Base-by-base conservation (phyloP, 2,329 filamentous ascomycete genomes). In the Fusarium odoratissimum region DNA sequence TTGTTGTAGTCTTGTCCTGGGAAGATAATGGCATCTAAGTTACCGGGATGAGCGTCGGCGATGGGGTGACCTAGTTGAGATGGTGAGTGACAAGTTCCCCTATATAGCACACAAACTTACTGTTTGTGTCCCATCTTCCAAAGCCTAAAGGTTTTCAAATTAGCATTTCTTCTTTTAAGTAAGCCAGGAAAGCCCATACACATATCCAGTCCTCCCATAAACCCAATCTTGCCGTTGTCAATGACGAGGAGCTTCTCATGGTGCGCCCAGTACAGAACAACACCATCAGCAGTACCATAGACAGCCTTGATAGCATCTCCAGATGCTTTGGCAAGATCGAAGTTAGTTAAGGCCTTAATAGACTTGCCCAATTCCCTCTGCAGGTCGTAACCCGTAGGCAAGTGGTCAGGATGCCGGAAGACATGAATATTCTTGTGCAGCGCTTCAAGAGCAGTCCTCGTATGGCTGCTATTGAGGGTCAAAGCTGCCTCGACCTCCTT, bases 1-100 rank as follows among this genome's bases (percentile, higher is more conserved):
- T 97, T 97, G 83, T 97, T 97, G 84, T 93, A 97, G 77, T 97
- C 95, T 79, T 97, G 95, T 2, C 95, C 95, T 0, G 94, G 93
- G 81, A 95, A 97, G 16, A 97, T 82, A 46, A 93, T 94, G 31
- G 89, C 85, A 65, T 94, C 90, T 30, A 97, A 80, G 79, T 97
- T 89, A 6, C 89, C 90, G 0, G 94, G 94, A 79, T 97, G 95
- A 19, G 91, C 91, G 81, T 97, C 94, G 8, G 94, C 90, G 71
- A 97, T 94, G 2, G 93, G 90, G 80, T 98, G 95, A 65, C 83
- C 86, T 86, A 66, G 64, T 31, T 13, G 9, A 28, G 12, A 37
- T 14, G 21, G 72, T 49, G 57, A 76, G 75, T 57, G 75, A 37
- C 37, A 30, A 44, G 25, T 25, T n/a, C 8, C 14, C 6, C 7